Conservation (phyloP, 176 grass and related monocot genomes). For the sorghum (Sorghum bicolor) region DNA sequence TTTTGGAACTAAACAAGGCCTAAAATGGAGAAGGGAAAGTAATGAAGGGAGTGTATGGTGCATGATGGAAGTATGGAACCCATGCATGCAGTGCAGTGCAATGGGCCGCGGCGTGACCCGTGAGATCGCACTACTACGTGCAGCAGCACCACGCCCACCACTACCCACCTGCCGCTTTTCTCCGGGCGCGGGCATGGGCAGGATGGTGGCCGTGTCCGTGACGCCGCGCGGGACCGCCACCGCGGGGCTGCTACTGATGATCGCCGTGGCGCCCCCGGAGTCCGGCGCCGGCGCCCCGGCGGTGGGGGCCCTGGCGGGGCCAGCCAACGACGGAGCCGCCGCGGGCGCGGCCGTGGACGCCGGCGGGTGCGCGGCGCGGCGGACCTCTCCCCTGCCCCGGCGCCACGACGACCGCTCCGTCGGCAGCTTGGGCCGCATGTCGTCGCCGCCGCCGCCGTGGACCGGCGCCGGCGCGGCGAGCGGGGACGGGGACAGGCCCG, state of each 20-base stretch:
- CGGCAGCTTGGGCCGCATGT: slow-evolving; percentile 56
- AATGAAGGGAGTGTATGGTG: not conserved
- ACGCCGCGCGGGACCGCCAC: slow-evolving; percentile 75
- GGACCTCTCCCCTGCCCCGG: slow-evolving; percentile 13
- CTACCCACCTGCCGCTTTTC: slow-evolving; percentile 48
- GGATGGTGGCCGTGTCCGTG: slow-evolving; percentile 78
- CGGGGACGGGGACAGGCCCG: not conserved
- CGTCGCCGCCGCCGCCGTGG: slow-evolving; percentile 35
- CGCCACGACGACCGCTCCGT: slow-evolving; percentile 35
- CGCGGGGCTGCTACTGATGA: slow-evolving; percentile 80
- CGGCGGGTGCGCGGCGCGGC: slow-evolving; percentile 2
- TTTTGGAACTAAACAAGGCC: no score
- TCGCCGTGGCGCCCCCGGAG: slow-evolving; percentile 30
- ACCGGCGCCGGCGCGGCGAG: slow-evolving; percentile 28
- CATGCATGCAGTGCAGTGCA: not conserved
- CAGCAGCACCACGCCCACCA: no score
- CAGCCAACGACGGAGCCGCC: not conserved
- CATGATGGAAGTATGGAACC: not conserved
- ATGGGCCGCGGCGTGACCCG: not conserved
- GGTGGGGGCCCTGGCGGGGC: not conserved
- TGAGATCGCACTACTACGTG: no score
- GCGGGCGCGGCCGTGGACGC: not conserved
- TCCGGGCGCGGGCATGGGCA: slow-evolving; percentile 62
- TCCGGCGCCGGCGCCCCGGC: slow-evolving; percentile 35
- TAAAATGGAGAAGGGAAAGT: not conserved